Base-by-base conservation (phyloP, 805 yeast species). In the Ascoidea tarda region DNA sequence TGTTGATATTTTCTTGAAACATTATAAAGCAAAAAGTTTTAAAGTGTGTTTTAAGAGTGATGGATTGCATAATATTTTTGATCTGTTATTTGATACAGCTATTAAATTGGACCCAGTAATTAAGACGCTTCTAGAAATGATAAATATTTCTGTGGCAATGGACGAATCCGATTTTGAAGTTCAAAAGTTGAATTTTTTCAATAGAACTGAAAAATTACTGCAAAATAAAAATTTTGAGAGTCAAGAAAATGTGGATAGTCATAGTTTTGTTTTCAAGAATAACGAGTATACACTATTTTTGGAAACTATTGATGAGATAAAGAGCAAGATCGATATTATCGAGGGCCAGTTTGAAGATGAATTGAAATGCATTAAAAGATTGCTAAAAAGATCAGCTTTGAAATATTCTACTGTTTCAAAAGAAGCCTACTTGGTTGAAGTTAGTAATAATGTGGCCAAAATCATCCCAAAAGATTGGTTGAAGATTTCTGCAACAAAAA, bases 371-470 rank as follows among this genome's bases (percentile, higher is more conserved):
- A 70, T 85, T 2, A 68, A 78, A 50, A 61, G 54, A 1, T 49
- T 72, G 0, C 63, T 87, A 33, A 75, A 74, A 33, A 69, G 87
- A 33, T 85, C 90, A 0, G 69, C 75, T 46, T 62, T 84, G 51
- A 68, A 73, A 21, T 88, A 71, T 59, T 69, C 72, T 32, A 74
- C 81, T 12, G 79, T 77, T 52, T 73, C 76, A 50, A 82, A 79
- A 51, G 85, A 83, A 21, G 83, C 87, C 2, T 85, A 82, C 60
- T 68, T 90, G 49, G 74, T 93, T 28, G 96, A 90, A 60, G 81
- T 91, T 0, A 69, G 87, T 48, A 81, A 81, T 56, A 66, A 75
- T 10, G 77, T 77, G 48, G 70, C 75, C 1, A 77, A 76, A 47
- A 65, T 68, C 1, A 65, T 90, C 1, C 98, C 98, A 0, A 59